Evolutionary conservation across 2,329 filamentous ascomycete genomes (phyloP).

Genomic region (Diaporthe capsici): DNA sequence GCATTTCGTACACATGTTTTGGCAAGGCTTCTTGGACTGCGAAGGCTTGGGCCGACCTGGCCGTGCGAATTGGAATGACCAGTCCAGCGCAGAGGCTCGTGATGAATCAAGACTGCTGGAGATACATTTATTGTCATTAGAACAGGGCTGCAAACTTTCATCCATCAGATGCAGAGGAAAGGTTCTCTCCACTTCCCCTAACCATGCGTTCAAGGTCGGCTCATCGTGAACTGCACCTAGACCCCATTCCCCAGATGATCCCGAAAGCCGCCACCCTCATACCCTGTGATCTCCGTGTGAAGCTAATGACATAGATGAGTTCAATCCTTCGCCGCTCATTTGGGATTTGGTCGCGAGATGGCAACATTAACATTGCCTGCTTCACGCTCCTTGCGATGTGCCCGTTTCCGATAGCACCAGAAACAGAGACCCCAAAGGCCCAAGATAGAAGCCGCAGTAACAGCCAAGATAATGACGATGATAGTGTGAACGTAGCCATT

Average conservation of each 20-base stretch:
- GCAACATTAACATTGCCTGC: not conserved
- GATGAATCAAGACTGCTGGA: too few relatives aligned
- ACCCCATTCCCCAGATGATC: too few relatives aligned
- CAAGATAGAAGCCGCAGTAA: not conserved
- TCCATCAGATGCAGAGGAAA: fast-evolving
- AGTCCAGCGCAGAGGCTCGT: not conserved
- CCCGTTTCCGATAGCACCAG: not conserved
- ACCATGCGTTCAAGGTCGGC: too few relatives aligned
- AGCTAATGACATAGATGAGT: not conserved
- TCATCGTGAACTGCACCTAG: too few relatives aligned
- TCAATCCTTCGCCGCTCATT: not conserved
- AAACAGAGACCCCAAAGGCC: not conserved
- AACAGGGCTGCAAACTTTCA: too few relatives aligned
- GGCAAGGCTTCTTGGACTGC: too few relatives aligned
- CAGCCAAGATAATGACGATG: not conserved
- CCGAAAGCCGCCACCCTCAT: too few relatives aligned
- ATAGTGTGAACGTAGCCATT: not conserved
- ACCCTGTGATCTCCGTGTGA: not conserved
- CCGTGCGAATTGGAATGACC: not conserved
- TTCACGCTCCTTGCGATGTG: slow-evolving; percentile 4
- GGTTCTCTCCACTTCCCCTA: too few relatives aligned
- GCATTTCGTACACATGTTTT: not conserved
- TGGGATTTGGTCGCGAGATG: not conserved
- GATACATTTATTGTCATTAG: too few relatives aligned
- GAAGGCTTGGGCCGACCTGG: not conserved